Conservation (phyloP, 495 filamentous ascomycete species). For the Aspergillus bridgeri region DNA sequence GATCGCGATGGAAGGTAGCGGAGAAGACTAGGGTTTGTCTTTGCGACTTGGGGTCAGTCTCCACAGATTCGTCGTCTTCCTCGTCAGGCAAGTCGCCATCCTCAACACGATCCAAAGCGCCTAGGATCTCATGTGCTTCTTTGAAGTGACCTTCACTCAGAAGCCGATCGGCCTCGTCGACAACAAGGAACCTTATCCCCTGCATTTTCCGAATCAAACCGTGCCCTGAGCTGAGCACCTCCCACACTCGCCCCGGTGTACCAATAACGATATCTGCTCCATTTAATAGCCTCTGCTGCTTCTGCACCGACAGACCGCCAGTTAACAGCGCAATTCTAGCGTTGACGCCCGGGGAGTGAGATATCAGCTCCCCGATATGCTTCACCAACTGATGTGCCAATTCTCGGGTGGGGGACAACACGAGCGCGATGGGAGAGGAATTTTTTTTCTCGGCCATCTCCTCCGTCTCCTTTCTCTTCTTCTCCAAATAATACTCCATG, state of each 20-base stretch:
- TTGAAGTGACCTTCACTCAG: slow-evolving; percentile 93
- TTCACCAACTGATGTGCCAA: slow-evolving; percentile 84
- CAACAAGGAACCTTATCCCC: slow-evolving; percentile 73
- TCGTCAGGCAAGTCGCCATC: slow-evolving; percentile 34
- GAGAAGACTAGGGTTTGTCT: slow-evolving; percentile 95
- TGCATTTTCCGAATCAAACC: slow-evolving; percentile 62
- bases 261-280: slow-evolving; percentile 83
- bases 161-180: slow-evolving; percentile 93
- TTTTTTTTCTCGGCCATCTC: slow-evolving; percentile 24
- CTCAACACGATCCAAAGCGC: slow-evolving; percentile 61
- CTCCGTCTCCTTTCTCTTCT: slow-evolving; percentile 20
- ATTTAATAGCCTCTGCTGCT: slow-evolving; percentile 77
- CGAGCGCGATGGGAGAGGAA: slow-evolving; percentile 66
- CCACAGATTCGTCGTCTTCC: slow-evolving; percentile 30
- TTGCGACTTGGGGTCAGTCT: slow-evolving; percentile 18
- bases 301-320: slow-evolving; percentile 86
- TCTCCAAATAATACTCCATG: slow-evolving; percentile 44
- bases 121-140: slow-evolving; percentile 82
- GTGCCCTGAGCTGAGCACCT: slow-evolving; percentile 70
- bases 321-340: slow-evolving; percentile 78
- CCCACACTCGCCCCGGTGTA: slow-evolving; percentile 92
- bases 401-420: slow-evolving; percentile 89
- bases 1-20: slow-evolving; percentile 84
- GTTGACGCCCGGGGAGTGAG: slow-evolving; percentile 51
- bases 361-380: slow-evolving; percentile 72